Evolutionary conservation across 805 yeast species (phyloP), one percentile per base, ranked within the genome.

Genomic region (Kodamaea lidongshanica): DNA sequence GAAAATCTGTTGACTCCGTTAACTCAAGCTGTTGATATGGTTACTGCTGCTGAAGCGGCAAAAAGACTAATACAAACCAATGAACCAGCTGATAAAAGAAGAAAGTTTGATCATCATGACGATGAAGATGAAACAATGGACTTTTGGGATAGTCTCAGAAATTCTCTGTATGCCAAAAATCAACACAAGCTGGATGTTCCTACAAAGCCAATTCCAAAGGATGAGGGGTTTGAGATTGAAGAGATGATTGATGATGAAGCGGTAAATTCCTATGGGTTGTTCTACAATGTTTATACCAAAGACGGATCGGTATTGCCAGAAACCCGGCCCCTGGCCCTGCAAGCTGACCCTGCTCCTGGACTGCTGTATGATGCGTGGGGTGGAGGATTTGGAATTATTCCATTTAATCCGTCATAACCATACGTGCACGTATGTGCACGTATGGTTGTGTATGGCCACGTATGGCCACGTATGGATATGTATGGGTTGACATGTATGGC

Each of bases 91-190:
- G 21, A n/a, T 15, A 31, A 31, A 21, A 27, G 23, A 16, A 8
- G 13, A 12, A 30, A 30, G 24, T 24, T 30, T 12, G 33, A 30
- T 5, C 21, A 24, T 10, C 21, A 24, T 12, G 7, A 66, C 20
- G 78, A 70, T 8, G 52, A 66, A 4, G 84, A 76, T 23, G 85
- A 75, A 35, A 85, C 73, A 13, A 42, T 72, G 19, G 86, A 78
- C 48, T 79, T 78, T 46, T 79, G 84, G 81, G 87, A 79, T 39
- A 72, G 76, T 3, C 65, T 79, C 70, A 62, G 79, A 28, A 65
- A 75, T 11, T 46, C 78, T 12, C 18, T 30, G 4, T 14, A 18
- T 25, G 48, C 48, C 16, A 18, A 22, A 14, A 32, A 29, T 16
- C 19, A 59, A 51, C 19, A 41, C 43, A 13, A 17, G 12, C 10